Evolutionary conservation across 306 rosid species (phyloP), one percentile per base, ranked within the genome.

Genomic region (Medicago truncatula): DNA sequence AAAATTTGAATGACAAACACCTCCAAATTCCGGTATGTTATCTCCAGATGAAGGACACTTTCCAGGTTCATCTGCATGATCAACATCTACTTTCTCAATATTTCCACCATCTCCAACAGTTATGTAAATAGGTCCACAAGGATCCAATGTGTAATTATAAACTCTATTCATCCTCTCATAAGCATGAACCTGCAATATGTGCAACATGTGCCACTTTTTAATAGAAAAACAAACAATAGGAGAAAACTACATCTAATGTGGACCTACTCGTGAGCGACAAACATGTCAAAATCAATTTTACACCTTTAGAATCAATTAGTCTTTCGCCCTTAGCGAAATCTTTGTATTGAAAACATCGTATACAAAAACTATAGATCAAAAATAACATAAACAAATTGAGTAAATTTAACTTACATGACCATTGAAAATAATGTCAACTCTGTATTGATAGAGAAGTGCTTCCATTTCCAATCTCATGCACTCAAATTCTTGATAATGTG

Each of bases 381-480:
- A 5, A 34, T 34, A 6, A 34, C 6, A 34, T 4, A 7, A 34
- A 34, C 38, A 34, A 34, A 34, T 9, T 15, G 52, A 73, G 62
- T 56, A 60, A 71, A 20, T 76, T 83, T 68, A 41, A 86, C 98
- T 91, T 85, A 94, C 98, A 73, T 94, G 98, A 62, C 98, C 96
- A 21, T 85, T 77, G 80, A 94, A 91, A 81, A 94, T 89, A 56
- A 91, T 75, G 83, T 91, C 96, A 54, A 90, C 97, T 36, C 67
- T 38, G 64, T 85, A 82, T 73, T 86, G 87, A 71, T 86, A 91
- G 36, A 94, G 89, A 85, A 91, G 88, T 49, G 80, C 87, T 86
- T 94, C 98, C 96, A 94, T 94, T 85, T 91, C 96, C 83, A 83
- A 88, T 80, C 97, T 92, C 98, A 90, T 94, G 76, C 97, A 90